These are phyloP conservation scores for Dillenia turbinata DNA, from an alignment of 164 flowering plant genomes.

Conservation along the genomic window DNA sequence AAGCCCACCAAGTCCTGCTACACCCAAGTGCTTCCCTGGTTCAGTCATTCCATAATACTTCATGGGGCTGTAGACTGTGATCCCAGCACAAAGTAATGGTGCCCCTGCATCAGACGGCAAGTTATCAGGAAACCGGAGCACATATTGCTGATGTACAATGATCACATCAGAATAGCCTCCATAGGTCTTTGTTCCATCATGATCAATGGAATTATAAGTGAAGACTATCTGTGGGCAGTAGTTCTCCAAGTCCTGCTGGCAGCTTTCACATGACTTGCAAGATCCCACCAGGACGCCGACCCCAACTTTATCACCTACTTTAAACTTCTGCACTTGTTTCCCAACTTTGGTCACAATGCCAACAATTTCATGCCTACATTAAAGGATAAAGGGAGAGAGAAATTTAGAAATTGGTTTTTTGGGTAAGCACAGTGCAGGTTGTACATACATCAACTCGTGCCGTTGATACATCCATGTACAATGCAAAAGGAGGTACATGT, in stretches of 20 bases:
- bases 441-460: no score
- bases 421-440: no score
- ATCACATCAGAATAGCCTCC: slow-evolving; percentile 57
- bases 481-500: no score
- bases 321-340: slow-evolving; percentile 35
- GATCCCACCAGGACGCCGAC: slow-evolving; percentile 39
- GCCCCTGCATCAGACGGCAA: slow-evolving; percentile 43
- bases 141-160: slow-evolving; percentile 34
- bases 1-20: slow-evolving; percentile 63
- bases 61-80: slow-evolving; percentile 60
- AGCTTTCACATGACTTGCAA: slow-evolving; percentile 37
- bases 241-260: slow-evolving; percentile 40
- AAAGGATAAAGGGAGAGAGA: no score
- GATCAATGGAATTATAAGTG: slow-evolving; percentile 25
- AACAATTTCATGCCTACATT: slow-evolving; percentile 48
- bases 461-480: no score
- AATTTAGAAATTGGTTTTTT: no score
- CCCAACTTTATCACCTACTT: slow-evolving; percentile 46
- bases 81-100: slow-evolving; percentile 55
- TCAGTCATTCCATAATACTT: slow-evolving; percentile 45
- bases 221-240: slow-evolving; percentile 30
- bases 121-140: slow-evolving; percentile 39
- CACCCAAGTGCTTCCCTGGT: slow-evolving; percentile 50
- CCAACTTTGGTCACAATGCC: slow-evolving; percentile 40
- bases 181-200: slow-evolving; percentile 38